These are phyloP conservation scores for Candida gigantensis DNA, from an alignment of 1,139 yeast species.

Conservation along the genomic window DNA sequence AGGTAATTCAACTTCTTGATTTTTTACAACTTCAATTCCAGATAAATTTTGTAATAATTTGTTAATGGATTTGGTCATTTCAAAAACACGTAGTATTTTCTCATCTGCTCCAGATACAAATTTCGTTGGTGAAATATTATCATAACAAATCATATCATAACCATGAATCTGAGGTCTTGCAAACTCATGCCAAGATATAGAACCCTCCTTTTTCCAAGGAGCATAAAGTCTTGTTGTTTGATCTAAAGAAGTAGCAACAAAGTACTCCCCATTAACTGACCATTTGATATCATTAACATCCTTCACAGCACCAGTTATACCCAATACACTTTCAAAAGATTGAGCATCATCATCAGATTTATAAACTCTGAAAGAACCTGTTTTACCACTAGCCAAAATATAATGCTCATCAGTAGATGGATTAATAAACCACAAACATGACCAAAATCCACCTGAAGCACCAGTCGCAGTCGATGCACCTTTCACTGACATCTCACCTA, in stretches of 20 bases:
- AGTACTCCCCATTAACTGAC: conserved; percentile 67
- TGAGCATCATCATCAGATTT: conserved; percentile 30
- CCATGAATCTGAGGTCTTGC: conserved; percentile 99
- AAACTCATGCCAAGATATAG: conserved; percentile 79
- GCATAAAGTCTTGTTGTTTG: conserved; percentile 90
- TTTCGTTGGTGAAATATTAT: conserved; percentile 56
- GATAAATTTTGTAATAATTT: conserved; percentile 57
- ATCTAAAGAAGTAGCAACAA: conserved; percentile 78
- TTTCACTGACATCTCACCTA: conserved; percentile 91
- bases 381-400: conserved; percentile 80
- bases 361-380: conserved; percentile 93
- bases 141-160: conserved; percentile 89
- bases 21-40: conserved; percentile 35
- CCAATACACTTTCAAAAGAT: conserved; percentile 57
- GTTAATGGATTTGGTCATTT: conserved; percentile 82
- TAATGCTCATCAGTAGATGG: conserved; percentile 38
- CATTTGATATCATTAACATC: conserved; percentile 81
- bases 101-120: conserved; percentile 97
- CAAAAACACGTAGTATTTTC: conserved; percentile 85
- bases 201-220: conserved; percentile 48
- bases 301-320: conserved; percentile 74
- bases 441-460: conserved; percentile 97
- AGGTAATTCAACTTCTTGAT: conserved; percentile 43
- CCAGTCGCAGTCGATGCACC: conserved; percentile 99
- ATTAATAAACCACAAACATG: conserved; percentile 72